Base-by-base conservation (phyloP, 805 yeast species). In the Starmerella apis region DNA sequence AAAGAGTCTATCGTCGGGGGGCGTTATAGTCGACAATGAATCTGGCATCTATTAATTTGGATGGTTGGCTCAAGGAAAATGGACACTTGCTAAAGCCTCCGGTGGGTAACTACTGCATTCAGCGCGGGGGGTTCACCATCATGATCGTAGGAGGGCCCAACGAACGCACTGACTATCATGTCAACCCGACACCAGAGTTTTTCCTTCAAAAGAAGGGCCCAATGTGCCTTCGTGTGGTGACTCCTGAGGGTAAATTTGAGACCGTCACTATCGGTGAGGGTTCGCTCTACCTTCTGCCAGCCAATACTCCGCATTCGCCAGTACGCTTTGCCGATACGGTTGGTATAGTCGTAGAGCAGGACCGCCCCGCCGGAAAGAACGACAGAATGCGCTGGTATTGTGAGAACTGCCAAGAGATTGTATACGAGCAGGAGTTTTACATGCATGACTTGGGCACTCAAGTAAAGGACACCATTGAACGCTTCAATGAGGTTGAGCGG, bases 71-170 rank as follows among this genome's bases (percentile, higher is more conserved):
- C 16, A 70, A 71, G 35, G 94, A 84, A 60, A 85, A 88, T 65
- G 71, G 73, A 20, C 78, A 83, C 56, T 71, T 85, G 13, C 73
- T 88, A 33, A 80, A 84, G 64, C 96, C 96, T 1, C 96, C 96
- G 1, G 95, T 88, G 30, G 86, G 86, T 65, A 88, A 88, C 63
- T 88, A 68, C 68, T 86, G 96, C 61, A 76, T 88, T 25, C 95
- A 88, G 65, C 72, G 87, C 43, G 95, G 94, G 4, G 96, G 96
- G 0, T 84, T 83, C 64, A 87, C 96, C 0, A 86, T 87, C 32
- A 88, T 88, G 96, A 80, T 87, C 46, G 94, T 88, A 1, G 96
- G 96, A 14, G 96, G 96, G 0, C 96, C 96, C 3, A 88, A 88
- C 64, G 94, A 81, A 61, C 73, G 96, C 51, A 87, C 95, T 0